A percentile compares a stretch with the other conserved stretches of the same genome.
These are phyloP conservation scores for Talaromyces atroroseus DNA, from an alignment of 2,329 filamentous ascomycete species.

Conservation along the genomic window DNA sequence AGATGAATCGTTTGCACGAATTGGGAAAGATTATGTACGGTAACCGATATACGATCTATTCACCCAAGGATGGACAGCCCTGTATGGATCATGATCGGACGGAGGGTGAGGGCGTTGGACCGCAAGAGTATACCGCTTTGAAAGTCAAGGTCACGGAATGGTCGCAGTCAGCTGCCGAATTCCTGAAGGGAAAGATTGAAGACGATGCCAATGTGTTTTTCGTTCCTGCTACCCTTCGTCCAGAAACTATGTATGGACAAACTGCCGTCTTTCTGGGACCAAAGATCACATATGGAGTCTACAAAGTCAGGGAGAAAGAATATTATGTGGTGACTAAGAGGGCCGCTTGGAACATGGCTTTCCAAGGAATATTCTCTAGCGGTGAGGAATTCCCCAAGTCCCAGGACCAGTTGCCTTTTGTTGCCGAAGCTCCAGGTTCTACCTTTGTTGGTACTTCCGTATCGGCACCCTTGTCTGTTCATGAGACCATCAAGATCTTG, in stretches of 20 bases:
- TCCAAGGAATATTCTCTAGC: constrained; percentile 74
- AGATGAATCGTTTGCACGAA: constrained; percentile 88
- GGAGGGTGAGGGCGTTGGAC: constrained; percentile 72
- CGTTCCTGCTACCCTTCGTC: constrained; percentile 83
- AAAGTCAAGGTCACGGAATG: constrained; percentile 90
- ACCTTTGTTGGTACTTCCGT: constrained; percentile 84
- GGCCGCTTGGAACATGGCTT: constrained; percentile 90
- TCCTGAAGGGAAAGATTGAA: constrained; percentile 72
- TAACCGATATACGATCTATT: constrained; percentile 90
- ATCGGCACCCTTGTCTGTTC: constrained; percentile 79
- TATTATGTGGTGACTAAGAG: constrained; percentile 81
- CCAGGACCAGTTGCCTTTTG: constrained; percentile 69
- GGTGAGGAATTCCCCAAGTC: constrained; percentile 44
- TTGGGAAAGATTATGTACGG: constrained; percentile 90
- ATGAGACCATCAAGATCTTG: constrained; percentile 78
- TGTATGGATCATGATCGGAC: constrained; percentile 84
- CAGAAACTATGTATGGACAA: constrained; percentile 99
- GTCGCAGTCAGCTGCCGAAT: constrained; percentile 67
- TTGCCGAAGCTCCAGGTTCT: constrained; percentile 68
- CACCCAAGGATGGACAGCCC: constrained; percentile 79
- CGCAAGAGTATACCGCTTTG: constrained; percentile 87
- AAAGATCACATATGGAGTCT: constrained; percentile 82
- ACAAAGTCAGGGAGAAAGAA: constrained; percentile 69
- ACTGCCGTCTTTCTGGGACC: constrained; percentile 93
- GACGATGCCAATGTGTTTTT: constrained; percentile 77